These are phyloP conservation scores for Prunus yedoensis DNA, from an alignment of 331 rosid genomes.

Conservation along the genomic window DNA sequence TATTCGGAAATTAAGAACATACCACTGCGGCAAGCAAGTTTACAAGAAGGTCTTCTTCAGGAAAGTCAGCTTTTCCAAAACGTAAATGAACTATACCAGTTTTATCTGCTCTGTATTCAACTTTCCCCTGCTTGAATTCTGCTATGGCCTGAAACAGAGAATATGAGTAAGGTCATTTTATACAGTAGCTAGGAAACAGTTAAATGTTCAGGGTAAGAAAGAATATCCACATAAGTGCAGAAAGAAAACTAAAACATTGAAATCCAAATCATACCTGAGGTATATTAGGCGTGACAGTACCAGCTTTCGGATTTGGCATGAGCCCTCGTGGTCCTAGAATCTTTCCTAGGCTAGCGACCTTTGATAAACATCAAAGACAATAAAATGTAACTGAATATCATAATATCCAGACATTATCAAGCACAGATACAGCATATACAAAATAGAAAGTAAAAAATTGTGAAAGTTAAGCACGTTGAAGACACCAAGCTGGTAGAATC, in stretches of 20 bases:
- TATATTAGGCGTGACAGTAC: slow-evolving; percentile 85
- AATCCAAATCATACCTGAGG: slow-evolving; percentile 60
- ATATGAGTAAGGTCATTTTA: background rate
- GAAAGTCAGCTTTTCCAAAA: slow-evolving; percentile 77
- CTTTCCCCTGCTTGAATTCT: slow-evolving; percentile 94
- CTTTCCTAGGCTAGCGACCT: slow-evolving; percentile 94
- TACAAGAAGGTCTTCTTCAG: slow-evolving; percentile 78
- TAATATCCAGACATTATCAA: background rate
- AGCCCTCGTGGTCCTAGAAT: slow-evolving; percentile 95
- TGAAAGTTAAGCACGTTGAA: background rate
- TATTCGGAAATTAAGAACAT: slow-evolving; percentile 31
- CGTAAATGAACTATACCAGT: slow-evolving; percentile 94
- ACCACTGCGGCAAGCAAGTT: slow-evolving; percentile 81
- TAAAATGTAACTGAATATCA: slow-evolving; percentile 3
- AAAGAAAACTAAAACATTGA: background rate
- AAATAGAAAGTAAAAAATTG: background rate
- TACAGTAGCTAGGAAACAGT: background rate
- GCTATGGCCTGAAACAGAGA: slow-evolving; percentile 70
- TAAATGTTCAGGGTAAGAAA: slow-evolving; percentile 1
- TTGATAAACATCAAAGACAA: slow-evolving; percentile 25
- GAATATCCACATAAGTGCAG: background rate
- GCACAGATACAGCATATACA: background rate
- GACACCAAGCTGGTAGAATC: background rate
- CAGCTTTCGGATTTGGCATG: slow-evolving; percentile 97
- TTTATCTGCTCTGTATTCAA: slow-evolving; percentile 88